Evolutionary conservation across 202 grass and related monocot genomes (phyloP).

Genomic region (Panicum hallii): DNA sequence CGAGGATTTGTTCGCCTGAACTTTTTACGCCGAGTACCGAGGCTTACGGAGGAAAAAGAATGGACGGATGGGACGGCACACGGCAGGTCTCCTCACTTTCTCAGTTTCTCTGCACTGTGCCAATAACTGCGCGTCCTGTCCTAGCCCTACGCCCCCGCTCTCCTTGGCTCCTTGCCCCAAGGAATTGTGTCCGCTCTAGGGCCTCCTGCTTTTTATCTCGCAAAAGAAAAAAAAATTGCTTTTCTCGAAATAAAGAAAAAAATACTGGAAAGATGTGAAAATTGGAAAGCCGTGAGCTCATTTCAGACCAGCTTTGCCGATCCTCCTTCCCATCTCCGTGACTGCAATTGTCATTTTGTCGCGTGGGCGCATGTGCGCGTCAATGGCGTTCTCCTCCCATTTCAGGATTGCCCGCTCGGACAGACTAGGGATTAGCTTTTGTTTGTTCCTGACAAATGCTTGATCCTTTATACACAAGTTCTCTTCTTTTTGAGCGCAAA

Average conservation of each 20-base stretch:
- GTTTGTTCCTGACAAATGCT: not conserved
- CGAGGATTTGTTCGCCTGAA: not conserved
- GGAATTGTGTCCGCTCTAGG: no score
- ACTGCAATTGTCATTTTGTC: conserved; percentile 12
- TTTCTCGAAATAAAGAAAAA: not conserved
- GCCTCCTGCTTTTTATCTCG: no score
- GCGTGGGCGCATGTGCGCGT: not conserved
- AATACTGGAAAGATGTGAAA: not conserved
- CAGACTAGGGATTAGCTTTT: not conserved
- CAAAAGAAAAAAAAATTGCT: no score
- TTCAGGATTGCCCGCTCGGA: not conserved
- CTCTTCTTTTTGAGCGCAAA: not conserved
- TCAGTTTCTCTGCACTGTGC: no score
- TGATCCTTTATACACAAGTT: not conserved
- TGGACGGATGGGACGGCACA: not conserved
- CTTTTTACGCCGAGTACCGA: not conserved
- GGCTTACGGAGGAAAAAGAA: not conserved
- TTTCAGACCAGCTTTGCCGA: conserved; percentile 1
- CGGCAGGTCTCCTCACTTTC: not conserved
- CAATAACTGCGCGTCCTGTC: no score
- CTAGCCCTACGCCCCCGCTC: no score
- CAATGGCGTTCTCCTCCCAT: not conserved
- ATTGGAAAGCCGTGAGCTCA: not conserved
- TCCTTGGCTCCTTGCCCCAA: no score
- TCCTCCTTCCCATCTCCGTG: conserved; percentile 6